phyloP scores from a whole-genome alignment of 495 filamentous ascomycete species.

The Rusavskia elegans region DNA sequence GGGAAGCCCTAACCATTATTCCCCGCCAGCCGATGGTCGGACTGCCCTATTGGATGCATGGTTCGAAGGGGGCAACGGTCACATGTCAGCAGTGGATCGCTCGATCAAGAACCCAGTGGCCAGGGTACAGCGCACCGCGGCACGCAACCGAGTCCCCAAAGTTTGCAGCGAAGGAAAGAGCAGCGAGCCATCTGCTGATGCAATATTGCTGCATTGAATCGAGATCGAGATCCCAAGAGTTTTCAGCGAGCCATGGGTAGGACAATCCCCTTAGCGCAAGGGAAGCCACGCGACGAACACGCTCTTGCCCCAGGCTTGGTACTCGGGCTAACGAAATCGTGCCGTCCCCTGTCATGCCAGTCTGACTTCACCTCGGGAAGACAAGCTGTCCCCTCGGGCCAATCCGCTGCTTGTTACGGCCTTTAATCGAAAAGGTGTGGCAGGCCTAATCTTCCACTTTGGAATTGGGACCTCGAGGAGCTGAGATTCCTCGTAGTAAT shows the following conservation, averaged over 20 bases:
- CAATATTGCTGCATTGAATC: not conserved
- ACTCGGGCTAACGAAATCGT: not conserved
- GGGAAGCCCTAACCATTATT: not conserved
- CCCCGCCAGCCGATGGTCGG: not conserved
- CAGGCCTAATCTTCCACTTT: too few relatives aligned
- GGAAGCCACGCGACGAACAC: not conserved
- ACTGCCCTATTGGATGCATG: not conserved
- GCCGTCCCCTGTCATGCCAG: not conserved
- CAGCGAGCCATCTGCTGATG: not conserved
- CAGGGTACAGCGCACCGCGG: not conserved
- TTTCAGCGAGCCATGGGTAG: not conserved
- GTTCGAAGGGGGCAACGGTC: not conserved
- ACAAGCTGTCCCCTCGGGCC: not conserved
- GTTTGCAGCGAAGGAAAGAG: not conserved
- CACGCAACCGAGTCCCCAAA: not conserved
- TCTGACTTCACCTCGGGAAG: not conserved
- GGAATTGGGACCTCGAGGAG: too few relatives aligned
- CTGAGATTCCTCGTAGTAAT: too few relatives aligned
- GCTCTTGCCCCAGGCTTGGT: not conserved
- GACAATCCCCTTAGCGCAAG: not conserved
- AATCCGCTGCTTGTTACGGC: too few relatives aligned
- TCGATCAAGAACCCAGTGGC: not conserved
- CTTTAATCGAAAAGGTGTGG: too few relatives aligned
- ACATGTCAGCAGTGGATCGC: not conserved
- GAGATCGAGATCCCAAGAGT: not conserved